Evolutionary conservation across 2,329 filamentous ascomycete species (phyloP).

Genomic region (Dryadomyces quercus-mongolicae): DNA sequence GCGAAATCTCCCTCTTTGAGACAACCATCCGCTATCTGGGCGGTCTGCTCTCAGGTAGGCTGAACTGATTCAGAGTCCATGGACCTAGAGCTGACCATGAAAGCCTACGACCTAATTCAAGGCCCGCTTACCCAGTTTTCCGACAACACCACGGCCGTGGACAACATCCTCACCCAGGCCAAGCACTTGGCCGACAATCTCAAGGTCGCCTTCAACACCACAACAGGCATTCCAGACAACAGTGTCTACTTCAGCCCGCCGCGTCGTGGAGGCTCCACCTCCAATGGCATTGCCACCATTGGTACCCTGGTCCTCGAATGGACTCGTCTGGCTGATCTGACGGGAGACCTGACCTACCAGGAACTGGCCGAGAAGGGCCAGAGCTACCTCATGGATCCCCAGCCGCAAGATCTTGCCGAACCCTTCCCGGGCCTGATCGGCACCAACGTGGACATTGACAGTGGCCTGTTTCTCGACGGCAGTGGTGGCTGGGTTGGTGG

Average conservation of each 20-base stretch:
- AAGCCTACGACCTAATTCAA: conserved; percentile 56
- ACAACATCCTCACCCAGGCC: conserved; percentile 54
- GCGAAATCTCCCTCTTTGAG: conserved; percentile 68
- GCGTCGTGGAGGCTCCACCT: conserved; percentile 33
- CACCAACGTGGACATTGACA: conserved; percentile 48
- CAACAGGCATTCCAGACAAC: conserved; percentile 63
- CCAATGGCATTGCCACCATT: conserved; percentile 63
- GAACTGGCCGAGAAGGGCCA: conserved; percentile 55
- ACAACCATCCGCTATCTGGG: conserved; percentile 83
- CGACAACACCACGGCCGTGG: conserved; percentile 31
- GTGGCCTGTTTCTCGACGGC: conserved; percentile 55
- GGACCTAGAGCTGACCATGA: background rate
- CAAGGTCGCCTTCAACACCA: conserved; percentile 66
- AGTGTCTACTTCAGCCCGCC: conserved; percentile 46
- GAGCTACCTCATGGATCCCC: conserved; percentile 55
- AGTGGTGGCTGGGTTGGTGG: conserved; percentile 66
- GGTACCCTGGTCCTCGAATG: conserved; percentile 77
- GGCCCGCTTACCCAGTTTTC: conserved; percentile 45
- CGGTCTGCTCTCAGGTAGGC: conserved; percentile 59
- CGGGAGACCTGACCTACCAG: conserved; percentile 54
- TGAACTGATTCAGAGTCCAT: background rate
- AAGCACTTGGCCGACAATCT: conserved; percentile 58
- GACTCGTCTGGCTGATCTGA: conserved; percentile 67
- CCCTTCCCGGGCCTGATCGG: conserved; percentile 71
- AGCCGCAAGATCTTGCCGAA: conserved; percentile 42